A percentile compares a stretch with the other conserved stretches of the same genome.
Evolutionary conservation across 495 filamentous ascomycete species (phyloP).

Genomic region (Usnea hakonensis): DNA sequence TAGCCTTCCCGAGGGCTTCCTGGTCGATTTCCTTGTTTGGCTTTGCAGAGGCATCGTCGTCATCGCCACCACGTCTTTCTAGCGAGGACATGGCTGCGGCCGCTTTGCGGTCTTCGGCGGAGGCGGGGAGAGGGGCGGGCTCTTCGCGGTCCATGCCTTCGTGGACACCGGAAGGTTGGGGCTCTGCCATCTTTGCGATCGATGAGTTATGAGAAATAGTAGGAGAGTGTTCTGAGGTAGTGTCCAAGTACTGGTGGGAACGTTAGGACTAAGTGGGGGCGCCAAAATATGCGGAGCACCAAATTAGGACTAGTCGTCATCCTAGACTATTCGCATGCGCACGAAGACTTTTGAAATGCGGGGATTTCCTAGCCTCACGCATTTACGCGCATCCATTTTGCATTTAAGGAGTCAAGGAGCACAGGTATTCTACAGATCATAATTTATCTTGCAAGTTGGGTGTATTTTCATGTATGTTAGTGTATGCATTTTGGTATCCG

Average conservation of each 20-base stretch:
- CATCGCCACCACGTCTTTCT: constrained; percentile 41
- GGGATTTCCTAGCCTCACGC: not conserved
- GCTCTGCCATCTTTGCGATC: constrained; percentile 47
- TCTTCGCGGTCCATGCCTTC: constrained; percentile 43
- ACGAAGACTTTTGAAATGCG: too few relatives aligned
- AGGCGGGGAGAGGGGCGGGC: constrained; percentile 48
- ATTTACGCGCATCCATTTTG: not conserved
- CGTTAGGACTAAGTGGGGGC: not conserved
- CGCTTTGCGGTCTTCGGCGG: constrained; percentile 84
- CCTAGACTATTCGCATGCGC: too few relatives aligned
- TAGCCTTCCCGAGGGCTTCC: constrained; percentile 77
- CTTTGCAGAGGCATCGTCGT: constrained; percentile 51
- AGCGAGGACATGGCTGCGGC: constrained; percentile 77
- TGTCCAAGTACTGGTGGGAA: not conserved
- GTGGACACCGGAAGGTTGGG: constrained; percentile 46
- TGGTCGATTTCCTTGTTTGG: constrained; percentile 55
- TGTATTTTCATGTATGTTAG: not conserved
- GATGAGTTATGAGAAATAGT: not conserved
- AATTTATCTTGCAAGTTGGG: not conserved
- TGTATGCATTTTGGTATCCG: not conserved
- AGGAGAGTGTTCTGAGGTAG: constrained; percentile 6
- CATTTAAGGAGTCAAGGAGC: too few relatives aligned
- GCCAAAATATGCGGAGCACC: not conserved
- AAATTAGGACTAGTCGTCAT: not conserved
- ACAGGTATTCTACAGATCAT: not conserved